phyloP scores from a whole-genome alignment of 164 flowering plant genomes.

The Kalanchoe fedtschenkoi region DNA sequence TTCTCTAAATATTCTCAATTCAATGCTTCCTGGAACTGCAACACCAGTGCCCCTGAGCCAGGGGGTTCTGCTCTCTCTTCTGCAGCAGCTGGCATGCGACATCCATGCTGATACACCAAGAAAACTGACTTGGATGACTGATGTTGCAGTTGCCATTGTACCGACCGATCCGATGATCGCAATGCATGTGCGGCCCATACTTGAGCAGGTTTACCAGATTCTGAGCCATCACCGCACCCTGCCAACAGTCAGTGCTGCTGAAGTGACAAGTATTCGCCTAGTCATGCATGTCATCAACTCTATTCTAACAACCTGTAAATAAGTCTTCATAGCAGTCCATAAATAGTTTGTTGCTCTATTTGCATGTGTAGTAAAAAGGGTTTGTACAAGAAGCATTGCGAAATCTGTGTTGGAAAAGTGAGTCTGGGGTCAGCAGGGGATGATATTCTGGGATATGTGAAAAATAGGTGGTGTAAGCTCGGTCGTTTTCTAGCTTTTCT shows the following conservation, averaged over 20 bases:
- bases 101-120: constrained; percentile 48
- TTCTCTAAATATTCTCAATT: no score
- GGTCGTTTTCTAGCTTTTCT: no score
- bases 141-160: constrained; percentile 53
- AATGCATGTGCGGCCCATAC: constrained; percentile 71
- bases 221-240: constrained; percentile 43
- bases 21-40: no score
- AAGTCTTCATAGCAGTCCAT: constrained; percentile 14
- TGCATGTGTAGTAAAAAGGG: no score
- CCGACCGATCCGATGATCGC: constrained; percentile 68
- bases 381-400: no score
- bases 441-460: no score
- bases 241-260: constrained; percentile 31
- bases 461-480: no score
- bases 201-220: constrained; percentile 83
- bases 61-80: constrained; percentile 88
- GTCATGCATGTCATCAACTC: constrained; percentile 84
- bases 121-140: constrained; percentile 78
- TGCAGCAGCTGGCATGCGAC: constrained; percentile 89
- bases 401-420: no score
- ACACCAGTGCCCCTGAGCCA: constrained; percentile 74
- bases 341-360: neutral
- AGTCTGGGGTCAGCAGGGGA: no score
- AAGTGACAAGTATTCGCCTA: constrained; percentile 47
- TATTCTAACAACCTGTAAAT: constrained; percentile 62